Evolutionary conservation across 2,329 filamentous ascomycete species (phyloP), one percentile per base, ranked within the genome.

Genomic region (Pseudopithomyces chartarum): DNA sequence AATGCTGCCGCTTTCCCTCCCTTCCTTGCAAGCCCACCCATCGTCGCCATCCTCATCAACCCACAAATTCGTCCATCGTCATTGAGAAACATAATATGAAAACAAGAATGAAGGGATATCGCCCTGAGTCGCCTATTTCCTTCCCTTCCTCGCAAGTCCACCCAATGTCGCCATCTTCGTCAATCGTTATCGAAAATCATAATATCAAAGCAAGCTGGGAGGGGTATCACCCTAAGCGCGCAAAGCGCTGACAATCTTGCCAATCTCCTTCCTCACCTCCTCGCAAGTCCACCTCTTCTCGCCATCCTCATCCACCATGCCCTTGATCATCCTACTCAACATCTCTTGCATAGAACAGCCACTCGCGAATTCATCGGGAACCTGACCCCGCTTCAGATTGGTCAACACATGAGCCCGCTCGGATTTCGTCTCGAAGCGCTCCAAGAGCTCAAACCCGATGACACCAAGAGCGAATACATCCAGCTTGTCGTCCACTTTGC

Each of bases 391-490:
- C 15, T 75, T 73, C 4, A 80, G 61, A 2, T 63, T 60, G 1
- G 64, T 65, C 11, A 80, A 58, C 1, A 72, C 73, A 8, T 76
- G 64, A 38, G 69, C 59, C 7, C 79, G 67, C 61, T 80, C 79
- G 73, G 78, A 79, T 10, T 68, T 53, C 1, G 66, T 72, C 3
- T 61, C 65, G 51, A 89, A 85, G 5, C 73, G 77, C 58, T 81
- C 84, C 0, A 88, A 62, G 44, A 89, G 76, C 68, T 90, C 87
- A 42, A 88, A 85, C 0, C 85, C 75, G 29, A 89, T 84, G 11
- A 89, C 80, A 0, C 86, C 87, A 1, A 89, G 74, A 0, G 85
- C 82, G 63, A 84, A 89, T 0, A 88, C 78, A 59, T 89, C 87
- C 1, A 87, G 71, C 52, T 84, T 85, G 55, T 82, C 81, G 64